Evolutionary conservation across 768 basidiomycete genomes (phyloP).

Genomic region (Boletus huronensis): DNA sequence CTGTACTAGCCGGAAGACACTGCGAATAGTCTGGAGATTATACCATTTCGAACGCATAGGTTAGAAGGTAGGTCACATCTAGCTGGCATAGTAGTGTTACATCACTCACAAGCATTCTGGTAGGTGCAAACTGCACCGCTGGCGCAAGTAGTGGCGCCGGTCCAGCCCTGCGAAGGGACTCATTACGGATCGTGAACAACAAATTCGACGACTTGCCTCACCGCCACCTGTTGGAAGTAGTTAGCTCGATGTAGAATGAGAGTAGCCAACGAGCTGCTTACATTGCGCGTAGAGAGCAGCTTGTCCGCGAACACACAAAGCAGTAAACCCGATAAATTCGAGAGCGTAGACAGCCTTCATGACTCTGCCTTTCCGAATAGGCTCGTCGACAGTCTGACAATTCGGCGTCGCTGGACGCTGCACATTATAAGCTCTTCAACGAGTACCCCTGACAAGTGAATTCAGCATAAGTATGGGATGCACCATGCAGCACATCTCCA

Average conservation of each 20-base stretch:
- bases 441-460: neutral
- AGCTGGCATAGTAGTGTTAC: neutral
- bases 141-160: constrained; percentile 7
- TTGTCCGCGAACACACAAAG: constrained; percentile 5
- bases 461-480: neutral
- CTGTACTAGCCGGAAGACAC: neutral
- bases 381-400: neutral
- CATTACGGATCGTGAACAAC: neutral
- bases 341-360: constrained; percentile 7
- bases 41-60: neutral
- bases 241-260: neutral
- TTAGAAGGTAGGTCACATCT: neutral
- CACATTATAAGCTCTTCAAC: neutral
- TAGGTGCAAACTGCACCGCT: constrained; percentile 9
- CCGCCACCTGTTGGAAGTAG: constrained; percentile 7
- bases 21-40: constrained; percentile 10
- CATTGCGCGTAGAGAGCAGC: constrained; percentile 13
- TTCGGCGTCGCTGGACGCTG: neutral
- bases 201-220: neutral
- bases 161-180: constrained; percentile 1
- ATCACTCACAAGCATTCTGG: constrained; percentile 1
- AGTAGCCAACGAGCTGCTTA: neutral
- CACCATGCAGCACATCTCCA: neutral
- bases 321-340: neutral
- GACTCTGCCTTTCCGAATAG: neutral